Base-by-base conservation (phyloP, 768 basidiomycete species). In the Mrakia blollopis region DNA sequence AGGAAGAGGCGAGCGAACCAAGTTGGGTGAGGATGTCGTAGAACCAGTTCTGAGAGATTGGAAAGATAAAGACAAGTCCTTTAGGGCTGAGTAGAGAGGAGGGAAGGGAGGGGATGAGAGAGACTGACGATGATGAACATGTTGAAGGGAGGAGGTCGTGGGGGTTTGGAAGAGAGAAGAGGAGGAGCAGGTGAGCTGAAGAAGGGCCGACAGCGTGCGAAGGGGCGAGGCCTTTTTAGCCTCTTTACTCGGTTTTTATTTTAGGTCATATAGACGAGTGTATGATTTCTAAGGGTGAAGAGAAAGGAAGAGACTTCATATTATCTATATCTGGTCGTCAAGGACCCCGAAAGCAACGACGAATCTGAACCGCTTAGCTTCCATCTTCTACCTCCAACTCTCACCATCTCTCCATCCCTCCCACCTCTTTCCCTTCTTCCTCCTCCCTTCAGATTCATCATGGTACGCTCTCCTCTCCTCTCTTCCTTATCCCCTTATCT, bases 1-100 rank as follows among this genome's bases (percentile, higher is more conserved):
- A 37, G 47, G 0, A 37, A 18, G 1, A 35, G 13, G 5, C 5
- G 54, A 85, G 47, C 89, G 76, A 83, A 98, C 96, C 96, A 62
- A 98, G 91, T 83, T 92, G 90, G 68, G 93, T 89, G 81, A 98
- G 91, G 78, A 98, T 86, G 83, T 98, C 95, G 92, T 91, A 96
- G 85, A 98, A 93, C 93, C 94, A 98, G 86, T 93, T 92, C 84
- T 84, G 61, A n/a, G 25, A 0, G 25, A 16, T 2, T 11, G 28
- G 28, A 28, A 18, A 67, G 25, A 74, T 10, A n/a, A 41, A 44
- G 18, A 21, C 8, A 9, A 62, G 41, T 11, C n/a, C n/a, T n/a
- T n/a, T 4, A 1, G 50, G 10, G 35, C 35, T n/a, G 32, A 52
- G 47, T 23, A 23, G 5, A 37, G 39, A 14, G 7, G 8, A 9